Evolutionary conservation across 2,329 filamentous ascomycete genomes (phyloP).

Genomic region (Aspergillus pseudoviridinutans): DNA sequence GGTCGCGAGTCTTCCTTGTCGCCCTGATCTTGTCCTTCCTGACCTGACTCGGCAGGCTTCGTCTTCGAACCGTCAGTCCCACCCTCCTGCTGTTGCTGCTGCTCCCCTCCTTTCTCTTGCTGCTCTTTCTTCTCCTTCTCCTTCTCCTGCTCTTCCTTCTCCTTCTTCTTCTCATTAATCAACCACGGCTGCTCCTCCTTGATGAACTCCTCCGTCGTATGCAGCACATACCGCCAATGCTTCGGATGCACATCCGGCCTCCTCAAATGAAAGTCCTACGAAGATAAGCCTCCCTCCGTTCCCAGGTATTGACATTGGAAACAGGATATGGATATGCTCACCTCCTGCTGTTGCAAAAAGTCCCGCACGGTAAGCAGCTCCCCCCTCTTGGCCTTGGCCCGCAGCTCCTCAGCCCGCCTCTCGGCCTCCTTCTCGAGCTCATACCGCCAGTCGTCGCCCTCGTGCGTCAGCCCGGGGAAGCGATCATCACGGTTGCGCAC

Average conservation of each 20-base stretch:
- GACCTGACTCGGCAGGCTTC: conserved; percentile 6
- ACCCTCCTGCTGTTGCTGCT: conserved; percentile 23
- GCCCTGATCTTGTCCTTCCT: conserved; percentile 11
- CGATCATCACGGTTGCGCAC: conserved; percentile 36
- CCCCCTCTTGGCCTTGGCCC: conserved; percentile 19
- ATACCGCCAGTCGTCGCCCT: conserved; percentile 25
- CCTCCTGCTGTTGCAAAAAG: conserved; percentile 23
- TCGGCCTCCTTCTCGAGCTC: conserved; percentile 21
- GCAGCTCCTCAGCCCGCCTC: conserved; percentile 22
- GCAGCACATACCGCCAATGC: conserved; percentile 50
- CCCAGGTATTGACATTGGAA: no score
- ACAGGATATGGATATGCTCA: conserved; percentile 1
- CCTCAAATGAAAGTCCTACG: conserved; percentile 42
- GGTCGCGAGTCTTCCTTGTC: conserved; percentile 16
- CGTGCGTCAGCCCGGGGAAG: conserved; percentile 37
- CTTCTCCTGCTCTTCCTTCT: conserved; percentile 27
- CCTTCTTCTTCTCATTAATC: conserved; percentile 42
- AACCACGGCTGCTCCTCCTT: conserved; percentile 49
- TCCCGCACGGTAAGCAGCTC: conserved; percentile 24
- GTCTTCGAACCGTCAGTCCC: not conserved
- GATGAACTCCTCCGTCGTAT: conserved; percentile 48
- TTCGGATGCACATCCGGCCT: conserved; percentile 43
- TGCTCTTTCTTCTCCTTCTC: conserved; percentile 28
- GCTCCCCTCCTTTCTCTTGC: conserved; percentile 12
- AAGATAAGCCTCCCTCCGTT: not conserved